Evolutionary conservation across 495 filamentous ascomycete species (phyloP).

Genomic region (Penicillium desertorum): DNA sequence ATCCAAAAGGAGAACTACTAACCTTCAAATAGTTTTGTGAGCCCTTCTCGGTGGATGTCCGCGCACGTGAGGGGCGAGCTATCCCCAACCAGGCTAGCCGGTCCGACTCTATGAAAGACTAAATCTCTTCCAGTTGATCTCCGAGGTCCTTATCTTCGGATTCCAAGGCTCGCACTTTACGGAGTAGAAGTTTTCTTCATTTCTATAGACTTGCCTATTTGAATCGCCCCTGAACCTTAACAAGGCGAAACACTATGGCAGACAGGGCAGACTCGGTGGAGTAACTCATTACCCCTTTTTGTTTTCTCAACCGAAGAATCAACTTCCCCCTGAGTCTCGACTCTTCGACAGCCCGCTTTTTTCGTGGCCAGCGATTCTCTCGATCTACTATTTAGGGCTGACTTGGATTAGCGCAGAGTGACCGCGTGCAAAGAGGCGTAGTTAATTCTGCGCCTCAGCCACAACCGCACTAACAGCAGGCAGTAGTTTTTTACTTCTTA

Average conservation of each 20-base stretch:
- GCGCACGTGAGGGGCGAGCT: background rate
- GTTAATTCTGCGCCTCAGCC: slow-evolving; percentile 9
- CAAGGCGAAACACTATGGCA: background rate
- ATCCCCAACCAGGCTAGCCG: background rate
- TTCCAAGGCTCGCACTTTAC: background rate
- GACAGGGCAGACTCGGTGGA: background rate
- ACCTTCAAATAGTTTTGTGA: background rate
- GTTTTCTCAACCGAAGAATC: background rate
- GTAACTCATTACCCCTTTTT: background rate
- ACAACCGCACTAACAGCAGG: background rate
- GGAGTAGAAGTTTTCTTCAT: background rate
- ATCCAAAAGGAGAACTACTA: background rate
- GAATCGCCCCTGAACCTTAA: slow-evolving; percentile 3
- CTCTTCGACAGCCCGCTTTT: slow-evolving; percentile 3
- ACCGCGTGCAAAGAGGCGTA: slow-evolving; percentile 22
- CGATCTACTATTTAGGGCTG: slow-evolving; percentile 17
- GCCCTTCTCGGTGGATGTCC: background rate
- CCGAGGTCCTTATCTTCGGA: too few relatives aligned
- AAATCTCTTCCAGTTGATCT: background rate
- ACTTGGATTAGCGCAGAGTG: slow-evolving; percentile 3
- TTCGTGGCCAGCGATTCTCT: slow-evolving; percentile 17
- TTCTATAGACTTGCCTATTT: background rate
- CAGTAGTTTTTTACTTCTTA: background rate
- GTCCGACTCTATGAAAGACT: slow-evolving; percentile 5
- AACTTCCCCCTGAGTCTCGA: background rate